Evolutionary conservation across 1,284 basidiomycete genomes (phyloP).

Genomic region (Ceratobasidium sp.): DNA sequence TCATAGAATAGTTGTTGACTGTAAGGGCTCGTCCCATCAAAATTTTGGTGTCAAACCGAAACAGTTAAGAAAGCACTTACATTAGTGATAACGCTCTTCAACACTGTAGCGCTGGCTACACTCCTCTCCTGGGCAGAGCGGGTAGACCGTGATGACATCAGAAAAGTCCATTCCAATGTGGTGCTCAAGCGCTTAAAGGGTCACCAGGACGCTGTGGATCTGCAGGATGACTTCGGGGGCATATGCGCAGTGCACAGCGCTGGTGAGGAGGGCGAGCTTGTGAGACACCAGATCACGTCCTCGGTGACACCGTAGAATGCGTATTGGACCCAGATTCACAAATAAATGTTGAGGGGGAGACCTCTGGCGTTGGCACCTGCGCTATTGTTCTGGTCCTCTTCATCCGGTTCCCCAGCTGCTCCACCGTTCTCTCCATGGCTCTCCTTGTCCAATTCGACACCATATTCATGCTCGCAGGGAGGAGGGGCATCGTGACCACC

Average conservation of each 20-base stretch:
- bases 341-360: constrained; percentile 1
- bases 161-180: constrained; percentile 9
- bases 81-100: too few species aligned
- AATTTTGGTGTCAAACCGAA: too few species aligned
- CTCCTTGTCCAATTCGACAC: too few species aligned
- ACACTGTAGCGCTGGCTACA: constrained; percentile 19
- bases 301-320: background rate
- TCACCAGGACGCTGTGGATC: background rate
- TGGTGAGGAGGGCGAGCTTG: background rate
- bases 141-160: background rate
- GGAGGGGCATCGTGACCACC: too few species aligned
- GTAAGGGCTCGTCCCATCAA: too few species aligned
- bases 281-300: background rate
- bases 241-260: background rate
- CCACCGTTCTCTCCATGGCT: too few species aligned
- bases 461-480: too few species aligned
- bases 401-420: too few species aligned
- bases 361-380: too few species aligned
- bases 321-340: background rate
- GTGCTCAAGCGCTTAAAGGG: background rate
- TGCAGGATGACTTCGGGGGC: background rate
- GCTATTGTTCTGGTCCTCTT: too few species aligned
- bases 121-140: background rate
- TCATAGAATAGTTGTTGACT: too few species aligned
- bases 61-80: too few species aligned